Evolutionary conservation across 768 basidiomycete genomes (phyloP).

Genomic region (Gelatoporia subvermispora): DNA sequence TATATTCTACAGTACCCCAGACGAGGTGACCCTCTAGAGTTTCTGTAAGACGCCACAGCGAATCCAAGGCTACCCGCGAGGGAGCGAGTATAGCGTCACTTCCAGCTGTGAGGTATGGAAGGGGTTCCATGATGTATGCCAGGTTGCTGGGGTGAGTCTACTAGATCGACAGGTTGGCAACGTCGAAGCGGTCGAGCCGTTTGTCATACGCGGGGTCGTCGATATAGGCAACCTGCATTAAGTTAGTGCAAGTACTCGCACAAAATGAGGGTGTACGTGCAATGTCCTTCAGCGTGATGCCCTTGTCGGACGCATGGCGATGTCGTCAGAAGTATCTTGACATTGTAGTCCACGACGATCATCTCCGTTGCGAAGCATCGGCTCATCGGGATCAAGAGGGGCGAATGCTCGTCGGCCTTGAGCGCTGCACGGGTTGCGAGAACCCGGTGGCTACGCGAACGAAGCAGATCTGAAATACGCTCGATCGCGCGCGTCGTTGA

Average conservation of each 20-base stretch:
- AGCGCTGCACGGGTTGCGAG: conserved; percentile 26
- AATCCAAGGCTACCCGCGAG: too few species aligned
- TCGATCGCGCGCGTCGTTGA: conserved; percentile 26
- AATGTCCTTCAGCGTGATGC: conserved; percentile 5
- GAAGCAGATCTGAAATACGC: conserved; percentile 26
- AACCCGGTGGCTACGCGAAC: conserved; percentile 26
- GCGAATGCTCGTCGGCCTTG: conserved; percentile 25
- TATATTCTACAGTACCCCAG: too few species aligned
- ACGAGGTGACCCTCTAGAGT: too few species aligned
- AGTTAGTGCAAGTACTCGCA: neutral
- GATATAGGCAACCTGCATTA: conserved; percentile 21
- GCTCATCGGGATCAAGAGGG: conserved; percentile 27
- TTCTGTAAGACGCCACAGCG: too few species aligned
- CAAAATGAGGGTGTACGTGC: conserved; percentile 9
- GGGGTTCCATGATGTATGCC: too few species aligned
- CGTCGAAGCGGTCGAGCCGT: conserved; percentile 21
- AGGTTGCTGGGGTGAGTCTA: too few species aligned
- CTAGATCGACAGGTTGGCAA: too few species aligned
- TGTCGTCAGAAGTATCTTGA: conserved; percentile 24
- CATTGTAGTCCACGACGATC: conserved; percentile 22
- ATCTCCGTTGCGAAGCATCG: conserved; percentile 24
- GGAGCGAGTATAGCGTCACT: too few species aligned
- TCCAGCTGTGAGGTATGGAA: too few species aligned
- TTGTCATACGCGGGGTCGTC: conserved; percentile 25
- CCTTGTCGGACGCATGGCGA: conserved; percentile 14